Base-by-base conservation (phyloP, 306 rosid genomes). In the Hylodesmum podocarpum region DNA sequence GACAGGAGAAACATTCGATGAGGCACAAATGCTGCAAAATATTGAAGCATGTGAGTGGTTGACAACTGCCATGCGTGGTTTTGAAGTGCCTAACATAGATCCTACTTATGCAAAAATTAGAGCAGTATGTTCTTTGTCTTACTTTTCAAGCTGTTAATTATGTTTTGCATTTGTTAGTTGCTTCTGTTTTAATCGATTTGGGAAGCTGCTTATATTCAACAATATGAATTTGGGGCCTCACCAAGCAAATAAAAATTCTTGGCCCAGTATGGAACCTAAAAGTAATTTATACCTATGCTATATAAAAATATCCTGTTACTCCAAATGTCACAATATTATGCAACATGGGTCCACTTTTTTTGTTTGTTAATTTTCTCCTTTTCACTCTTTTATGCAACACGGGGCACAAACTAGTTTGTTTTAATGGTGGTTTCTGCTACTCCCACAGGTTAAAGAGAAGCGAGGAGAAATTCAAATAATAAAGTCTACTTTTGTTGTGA, bases 11-110 rank as follows among this genome's bases (percentile, higher is more conserved):
- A 68, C 86, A 82, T 88, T 92, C 77, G 97, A 89, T 28, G 99
- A 95, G 82, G 84, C 87, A 3, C 84, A 68, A 55, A 87, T 92
- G 94, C 70, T 86, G 85, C 96, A 86, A 81, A 95, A 88, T 57
- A 70, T 91, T 14, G 99, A 92, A 88, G 97, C 97, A 12, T 90
- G 93, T 78, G 99, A 90, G 78, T 92, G 99, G 97, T 80, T 95
- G 82, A 81, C 86, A 43, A 86, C 84, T 62, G 97, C 97, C 82
- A 65, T 92, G 84, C 94, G 66, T 66, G 78, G 86, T 80, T 88
- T 95, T 51, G 84, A 89, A 76, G 88, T 75, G 37, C 88, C 97
- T 37, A 73, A 84, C 73, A 40, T 92, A 83, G 97, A 90, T 79
- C 91, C 97, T 49, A 62, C 34, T 68, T 95, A 82, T 81, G 91